Evolutionary conservation across 1,139 yeast species (phyloP).

Genomic region (Yamadazyma dushanensis): DNA sequence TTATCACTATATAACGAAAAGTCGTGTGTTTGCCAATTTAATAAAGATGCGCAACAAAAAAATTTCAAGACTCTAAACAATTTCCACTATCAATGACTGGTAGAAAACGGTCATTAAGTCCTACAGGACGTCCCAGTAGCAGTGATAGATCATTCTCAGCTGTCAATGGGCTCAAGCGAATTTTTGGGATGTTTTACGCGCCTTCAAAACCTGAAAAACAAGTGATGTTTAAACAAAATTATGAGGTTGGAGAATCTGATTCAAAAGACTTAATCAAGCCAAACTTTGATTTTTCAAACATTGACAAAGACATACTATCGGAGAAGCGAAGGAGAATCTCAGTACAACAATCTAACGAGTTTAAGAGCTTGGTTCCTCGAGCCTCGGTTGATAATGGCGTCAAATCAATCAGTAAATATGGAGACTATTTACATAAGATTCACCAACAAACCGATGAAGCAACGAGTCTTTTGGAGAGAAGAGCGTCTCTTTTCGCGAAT

Average conservation of each 20-base stretch:
- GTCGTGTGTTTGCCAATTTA: neutral
- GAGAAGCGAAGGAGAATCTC: slow-evolving; percentile 34
- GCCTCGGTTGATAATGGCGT: slow-evolving; percentile 6
- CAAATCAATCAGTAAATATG: slow-evolving; percentile 23
- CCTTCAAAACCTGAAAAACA: slow-evolving; percentile 4
- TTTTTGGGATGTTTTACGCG: slow-evolving; percentile 9
- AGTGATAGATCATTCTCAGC: neutral
- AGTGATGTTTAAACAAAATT: slow-evolving; percentile 6
- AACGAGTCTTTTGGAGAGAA: slow-evolving; percentile 30
- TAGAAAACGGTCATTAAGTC: slow-evolving; percentile 19
- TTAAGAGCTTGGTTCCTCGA: slow-evolving; percentile 26
- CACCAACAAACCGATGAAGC: slow-evolving; percentile 27
- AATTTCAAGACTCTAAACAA: neutral
- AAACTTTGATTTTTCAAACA: slow-evolving; percentile 1
- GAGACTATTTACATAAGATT: slow-evolving; percentile 24
- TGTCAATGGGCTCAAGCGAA: slow-evolving; percentile 6
- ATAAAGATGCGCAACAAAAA: slow-evolving; percentile 6
- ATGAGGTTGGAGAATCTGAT: neutral
- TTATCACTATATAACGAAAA: neutral
- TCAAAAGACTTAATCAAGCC: neutral
- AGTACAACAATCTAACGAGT: slow-evolving; percentile 21
- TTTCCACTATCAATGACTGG: neutral
- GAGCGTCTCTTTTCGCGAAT: slow-evolving; percentile 20
- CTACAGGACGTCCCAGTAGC: slow-evolving; percentile 8
- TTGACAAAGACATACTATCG: slow-evolving; percentile 22